Percentiles rank a stretch among this genome's conserved stretches.
These are phyloP conservation scores for Neoboletus brunneissimus DNA, from an alignment of 768 basidiomycete species.

Conservation along the genomic window DNA sequence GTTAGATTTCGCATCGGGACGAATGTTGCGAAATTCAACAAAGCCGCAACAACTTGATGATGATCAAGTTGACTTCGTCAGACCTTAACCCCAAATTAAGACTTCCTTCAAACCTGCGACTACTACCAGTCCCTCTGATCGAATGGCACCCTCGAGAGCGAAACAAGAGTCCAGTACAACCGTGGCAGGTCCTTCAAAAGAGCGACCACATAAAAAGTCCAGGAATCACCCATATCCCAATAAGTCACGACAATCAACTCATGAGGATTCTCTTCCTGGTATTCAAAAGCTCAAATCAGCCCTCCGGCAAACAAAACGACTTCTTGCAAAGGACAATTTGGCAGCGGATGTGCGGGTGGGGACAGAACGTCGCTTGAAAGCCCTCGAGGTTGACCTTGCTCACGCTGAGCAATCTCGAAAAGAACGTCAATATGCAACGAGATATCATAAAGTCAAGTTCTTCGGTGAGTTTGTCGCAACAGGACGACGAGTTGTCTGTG, in stretches of 20 bases:
- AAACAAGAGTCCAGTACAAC: neutral
- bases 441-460: constrained; percentile 92
- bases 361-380: constrained; percentile 74
- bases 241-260: constrained; percentile 1
- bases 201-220: constrained; percentile 11
- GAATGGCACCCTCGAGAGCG: constrained; percentile 22
- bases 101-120: neutral
- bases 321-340: constrained; percentile 82
- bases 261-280: constrained; percentile 46
- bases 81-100: constrained; percentile 20
- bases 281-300: constrained; percentile 85
- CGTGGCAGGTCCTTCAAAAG: constrained; percentile 12
- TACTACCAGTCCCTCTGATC: too few relatives aligned
- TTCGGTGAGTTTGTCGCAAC: constrained; percentile 60
- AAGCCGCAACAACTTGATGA: too few relatives aligned
- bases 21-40: neutral
- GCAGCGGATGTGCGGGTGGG: constrained; percentile 82
- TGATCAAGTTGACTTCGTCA: too few relatives aligned
- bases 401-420: constrained; percentile 60
- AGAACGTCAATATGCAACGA: constrained; percentile 68
- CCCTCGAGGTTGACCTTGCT: constrained; percentile 70
- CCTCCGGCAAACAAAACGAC: constrained; percentile 75
- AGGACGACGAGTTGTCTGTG: neutral
- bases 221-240: constrained; percentile 14
- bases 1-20: constrained; percentile 56